Evolutionary conservation across 495 filamentous ascomycete genomes (phyloP), one percentile per base, ranked within the genome.

Genomic region (Daldinia bambusicola): DNA sequence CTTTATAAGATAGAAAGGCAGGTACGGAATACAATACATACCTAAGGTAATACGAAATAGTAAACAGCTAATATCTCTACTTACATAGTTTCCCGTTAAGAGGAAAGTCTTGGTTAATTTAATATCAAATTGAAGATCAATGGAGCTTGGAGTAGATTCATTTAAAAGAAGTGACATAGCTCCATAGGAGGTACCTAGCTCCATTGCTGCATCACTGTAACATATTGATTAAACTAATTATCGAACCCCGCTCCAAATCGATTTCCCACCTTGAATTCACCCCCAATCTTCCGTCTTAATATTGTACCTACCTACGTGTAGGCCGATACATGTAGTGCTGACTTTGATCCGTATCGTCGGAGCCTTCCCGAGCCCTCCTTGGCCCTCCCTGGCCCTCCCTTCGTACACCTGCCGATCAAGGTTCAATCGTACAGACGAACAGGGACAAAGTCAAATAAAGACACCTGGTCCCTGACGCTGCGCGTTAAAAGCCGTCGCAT

Each of bases 241-340:
- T 69, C 66, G 48, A 55, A 69, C 67, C 67, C 67, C 67, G 53
- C 60, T 53, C 55, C 36, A 61, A 16, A 37, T 62, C 31, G 30
- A 38, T 50, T 56, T 18, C 53, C 32, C n/a, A 16, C 16, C 32
- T 36, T 56, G 30, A 38, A 56, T 18, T 56, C 53, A 34, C 2
- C 53, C 9, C 53, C 30, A 31, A 37, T 56, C 53, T 53, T 32
- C 26, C 12, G 20, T 31, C 50, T 48, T 40, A 16, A 48, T 48
- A 48, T n/a, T n/a, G n/a, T n/a, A n/a, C n/a, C n/a, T n/a, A n/a
- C 43, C 18, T 48, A 48, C 43, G 20, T 48, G 18, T 48, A 34
- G 32, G 32, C 32, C 43, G 18, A 13, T 36, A 57, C 34, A 38
- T 22, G 32, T 57, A 22, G 55, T 40, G 31, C 31, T 57, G 55